These are phyloP conservation scores for Fusarium oxysporum DNA, from an alignment of 2,329 filamentous ascomycete genomes.

Conservation along the genomic window DNA sequence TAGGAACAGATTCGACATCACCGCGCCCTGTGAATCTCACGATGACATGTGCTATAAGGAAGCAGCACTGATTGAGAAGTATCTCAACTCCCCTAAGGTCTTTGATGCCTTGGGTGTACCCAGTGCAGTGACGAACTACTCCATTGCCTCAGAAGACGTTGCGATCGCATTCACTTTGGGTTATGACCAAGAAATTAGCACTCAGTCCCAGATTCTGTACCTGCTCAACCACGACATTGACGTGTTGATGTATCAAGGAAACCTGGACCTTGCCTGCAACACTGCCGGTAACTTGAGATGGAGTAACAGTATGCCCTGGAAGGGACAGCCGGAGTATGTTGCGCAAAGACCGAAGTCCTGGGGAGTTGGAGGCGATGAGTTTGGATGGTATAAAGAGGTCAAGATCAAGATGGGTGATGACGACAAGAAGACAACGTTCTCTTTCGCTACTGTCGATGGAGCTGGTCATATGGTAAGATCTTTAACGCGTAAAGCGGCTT, in stretches of 20 bases:
- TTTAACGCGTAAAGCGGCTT: too few relatives aligned
- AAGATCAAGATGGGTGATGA: conserved; percentile 1
- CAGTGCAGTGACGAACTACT: background rate
- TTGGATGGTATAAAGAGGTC: conserved; percentile 33
- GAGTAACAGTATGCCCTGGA: conserved; percentile 29
- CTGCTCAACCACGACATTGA: conserved; percentile 18
- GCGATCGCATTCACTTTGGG: background rate
- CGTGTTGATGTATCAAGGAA: conserved; percentile 37
- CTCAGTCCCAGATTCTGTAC: conserved; percentile 11
- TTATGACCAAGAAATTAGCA: conserved; percentile 17
- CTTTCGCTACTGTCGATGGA: conserved; percentile 27
- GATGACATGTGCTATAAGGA: conserved; percentile 25
- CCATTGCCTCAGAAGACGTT: background rate
- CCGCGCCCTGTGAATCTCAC: background rate
- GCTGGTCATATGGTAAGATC: conserved; percentile 34
- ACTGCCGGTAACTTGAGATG: conserved; percentile 36
- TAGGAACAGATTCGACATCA: conserved; percentile 25
- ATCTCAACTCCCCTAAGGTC: background rate
- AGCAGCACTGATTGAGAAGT: background rate
- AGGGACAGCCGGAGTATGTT: conserved; percentile 36
- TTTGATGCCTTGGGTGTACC: conserved; percentile 19
- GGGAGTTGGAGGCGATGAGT: conserved; percentile 12
- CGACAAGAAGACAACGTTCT: conserved; percentile 17
- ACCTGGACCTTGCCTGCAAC: conserved; percentile 37
- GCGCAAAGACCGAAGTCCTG: conserved; percentile 13